Base-by-base conservation (phyloP, 2,329 filamentous ascomycete genomes). In the Dichotomopilus funicola region DNA sequence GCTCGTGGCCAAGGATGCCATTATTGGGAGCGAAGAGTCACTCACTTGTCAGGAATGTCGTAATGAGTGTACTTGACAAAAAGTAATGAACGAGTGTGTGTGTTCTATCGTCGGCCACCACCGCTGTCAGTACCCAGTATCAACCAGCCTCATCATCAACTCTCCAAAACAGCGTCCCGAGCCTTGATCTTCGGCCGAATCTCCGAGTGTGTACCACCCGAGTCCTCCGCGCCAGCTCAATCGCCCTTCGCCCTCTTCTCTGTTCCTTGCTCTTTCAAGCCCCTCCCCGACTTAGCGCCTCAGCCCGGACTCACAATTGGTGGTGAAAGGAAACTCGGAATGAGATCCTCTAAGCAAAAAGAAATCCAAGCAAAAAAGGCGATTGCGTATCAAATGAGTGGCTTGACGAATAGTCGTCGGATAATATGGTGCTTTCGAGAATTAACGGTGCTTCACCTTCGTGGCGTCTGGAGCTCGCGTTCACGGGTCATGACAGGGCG, bases 31-130 rank as follows among this genome's bases (percentile, higher is more conserved):
- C 50, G 54, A 54, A 49, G 52, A 37, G 58, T 57, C 33, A 74
- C 72, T 71, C 64, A 75, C 73, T 61, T 75, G 77, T 79, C 76
- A 79, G 76, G 71, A 68, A 63, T 65, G 68, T 70, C 64, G 63
- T 63, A 81, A 79, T 73, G 80, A 82, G 73, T 79, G 79, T 79
- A 80, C 74, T 79, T 81, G 79, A 81, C 78, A 73, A 69, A 68
- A 64, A 13, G 68, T 64, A 57, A 77, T 78, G 75, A 65, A 81
- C 66, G 76, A 80, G 72, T 68, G 78, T 77, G 63, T 7, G 37
- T 9, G 59, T 68, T 69, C 66, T 68, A 44, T 57, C 37, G 53
- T 49, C 61, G 49, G 11, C 7, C n/a, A 41, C 44, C 48, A 34
- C 33, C 6, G 10, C 19, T 42, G 56, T 55, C 49, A 57, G 52